Conservation (phyloP, 208 protist species). For the Phytomonas sp. region DNA sequence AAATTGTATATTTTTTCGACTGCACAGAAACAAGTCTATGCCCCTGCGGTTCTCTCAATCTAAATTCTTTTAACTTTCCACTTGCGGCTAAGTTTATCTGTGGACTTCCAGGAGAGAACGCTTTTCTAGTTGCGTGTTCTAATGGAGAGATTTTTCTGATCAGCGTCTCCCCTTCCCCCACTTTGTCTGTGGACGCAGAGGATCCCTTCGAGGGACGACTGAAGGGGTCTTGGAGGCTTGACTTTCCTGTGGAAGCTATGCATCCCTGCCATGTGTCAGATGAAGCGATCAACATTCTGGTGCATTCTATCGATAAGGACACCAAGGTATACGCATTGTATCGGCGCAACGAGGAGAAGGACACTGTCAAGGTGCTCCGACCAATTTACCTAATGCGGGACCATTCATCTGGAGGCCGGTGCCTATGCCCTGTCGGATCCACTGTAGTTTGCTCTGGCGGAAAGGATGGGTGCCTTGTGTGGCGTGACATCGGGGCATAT, state of each 20-base stretch:
- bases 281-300: constrained; percentile 54
- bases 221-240: constrained; percentile 59
- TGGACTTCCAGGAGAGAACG: constrained; percentile 22
- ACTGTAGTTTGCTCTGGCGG: constrained; percentile 49
- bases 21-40: background rate
- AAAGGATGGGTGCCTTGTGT: constrained; percentile 44
- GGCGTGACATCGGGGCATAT: constrained; percentile 65
- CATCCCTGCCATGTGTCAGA: constrained; percentile 34
- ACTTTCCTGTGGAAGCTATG: constrained; percentile 61
- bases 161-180: constrained; percentile 15
- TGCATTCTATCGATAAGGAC: constrained; percentile 74
- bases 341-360: constrained; percentile 43
- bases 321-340: constrained; percentile 79
- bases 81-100: background rate
- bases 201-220: constrained; percentile 33
- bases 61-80: background rate
- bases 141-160: constrained; percentile 65
- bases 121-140: constrained; percentile 36
- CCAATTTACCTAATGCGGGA: constrained; percentile 68
- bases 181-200: constrained; percentile 10
- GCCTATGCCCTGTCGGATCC: constrained; percentile 27
- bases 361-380: constrained; percentile 28
- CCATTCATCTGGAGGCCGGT: constrained; percentile 55
- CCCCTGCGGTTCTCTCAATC: background rate
- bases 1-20: background rate